Conservation (phyloP, 2,329 filamentous ascomycete genomes). For the Fusarium sp. region DNA sequence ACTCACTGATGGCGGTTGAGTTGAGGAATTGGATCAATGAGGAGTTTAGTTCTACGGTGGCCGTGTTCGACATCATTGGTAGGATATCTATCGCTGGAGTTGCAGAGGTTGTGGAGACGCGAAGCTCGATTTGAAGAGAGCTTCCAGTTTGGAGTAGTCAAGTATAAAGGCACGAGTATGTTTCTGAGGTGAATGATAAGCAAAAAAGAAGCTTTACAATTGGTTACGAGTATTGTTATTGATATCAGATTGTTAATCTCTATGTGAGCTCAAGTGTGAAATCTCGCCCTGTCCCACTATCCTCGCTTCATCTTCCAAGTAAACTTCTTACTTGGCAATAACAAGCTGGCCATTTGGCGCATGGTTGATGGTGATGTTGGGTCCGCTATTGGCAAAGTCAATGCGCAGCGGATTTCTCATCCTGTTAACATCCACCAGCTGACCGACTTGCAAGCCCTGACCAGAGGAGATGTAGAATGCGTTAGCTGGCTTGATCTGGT, state of each 20-base stretch:
- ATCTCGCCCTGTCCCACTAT: rapidly evolving
- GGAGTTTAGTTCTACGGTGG: not conserved
- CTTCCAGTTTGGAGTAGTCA: rapidly evolving
- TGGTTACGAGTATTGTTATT: not conserved
- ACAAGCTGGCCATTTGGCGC: rapidly evolving
- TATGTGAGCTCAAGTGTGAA: not conserved
- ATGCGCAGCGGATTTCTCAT: not conserved
- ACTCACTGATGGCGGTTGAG: slow-evolving; percentile 55
- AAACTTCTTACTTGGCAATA: rapidly evolving
- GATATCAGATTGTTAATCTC: not conserved
- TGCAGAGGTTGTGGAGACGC: not conserved
- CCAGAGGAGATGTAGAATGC: not conserved
- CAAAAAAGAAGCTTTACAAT: rapidly evolving
- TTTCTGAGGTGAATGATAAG: rapidly evolving
- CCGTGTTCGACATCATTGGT: not conserved
- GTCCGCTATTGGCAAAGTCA: not conserved
- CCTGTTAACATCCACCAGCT: not conserved
- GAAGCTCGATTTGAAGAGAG: not conserved
- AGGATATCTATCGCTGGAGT: not conserved
- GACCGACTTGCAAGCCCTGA: not conserved
- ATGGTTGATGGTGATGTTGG: not conserved
- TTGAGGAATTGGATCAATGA: slow-evolving; percentile 52
- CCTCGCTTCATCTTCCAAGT: not conserved
- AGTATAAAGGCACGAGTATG: rapidly evolving
- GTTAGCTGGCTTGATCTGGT: not conserved